Conservation (phyloP, 805 yeast genomes). For the Lachancea kluyveri region DNA sequence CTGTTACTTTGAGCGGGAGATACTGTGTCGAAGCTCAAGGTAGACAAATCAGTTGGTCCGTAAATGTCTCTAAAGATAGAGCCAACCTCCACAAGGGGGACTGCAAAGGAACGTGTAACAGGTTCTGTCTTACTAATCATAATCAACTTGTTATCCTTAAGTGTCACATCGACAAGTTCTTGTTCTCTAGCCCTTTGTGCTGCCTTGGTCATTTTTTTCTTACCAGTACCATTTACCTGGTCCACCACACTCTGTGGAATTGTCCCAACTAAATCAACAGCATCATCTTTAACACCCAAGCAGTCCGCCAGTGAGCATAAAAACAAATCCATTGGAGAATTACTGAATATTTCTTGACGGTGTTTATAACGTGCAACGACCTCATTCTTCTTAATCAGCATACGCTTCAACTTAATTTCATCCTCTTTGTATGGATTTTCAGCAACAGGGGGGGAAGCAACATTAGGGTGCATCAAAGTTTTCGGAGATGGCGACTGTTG, state of each 20-base stretch:
- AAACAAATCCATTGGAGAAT: slow-evolving; percentile 29
- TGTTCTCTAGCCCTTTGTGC: slow-evolving; percentile 28
- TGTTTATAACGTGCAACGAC: slow-evolving; percentile 30
- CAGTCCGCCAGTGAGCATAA: slow-evolving; percentile 29
- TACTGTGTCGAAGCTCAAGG: slow-evolving; percentile 12
- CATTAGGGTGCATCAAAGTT: slow-evolving; percentile 11
- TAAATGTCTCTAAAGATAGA: slow-evolving; percentile 20
- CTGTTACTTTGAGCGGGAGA: slow-evolving; percentile 8
- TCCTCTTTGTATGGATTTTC: slow-evolving; percentile 27
- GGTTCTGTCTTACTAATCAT: slow-evolving; percentile 24
- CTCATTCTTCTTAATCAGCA: slow-evolving; percentile 27
- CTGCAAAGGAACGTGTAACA: slow-evolving; percentile 10
- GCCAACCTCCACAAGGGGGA: slow-evolving; percentile 18
- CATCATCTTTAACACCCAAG: slow-evolving; percentile 25
- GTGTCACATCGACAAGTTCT: slow-evolving; percentile 21
- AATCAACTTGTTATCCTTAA: slow-evolving; percentile 20
- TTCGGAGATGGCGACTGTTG: slow-evolving; percentile 10
- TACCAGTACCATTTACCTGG: slow-evolving; percentile 29
- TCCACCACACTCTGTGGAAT: slow-evolving; percentile 25
- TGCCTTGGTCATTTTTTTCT: slow-evolving; percentile 26
- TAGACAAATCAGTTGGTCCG: slow-evolving; percentile 15
- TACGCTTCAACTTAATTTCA: slow-evolving; percentile 23
- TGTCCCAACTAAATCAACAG: slow-evolving; percentile 19
- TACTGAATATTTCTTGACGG: slow-evolving; percentile 27
- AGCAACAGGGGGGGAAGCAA: slow-evolving; percentile 7